Base-by-base conservation (phyloP, 176 grass and related monocot species). In the Ensete glaucum region DNA sequence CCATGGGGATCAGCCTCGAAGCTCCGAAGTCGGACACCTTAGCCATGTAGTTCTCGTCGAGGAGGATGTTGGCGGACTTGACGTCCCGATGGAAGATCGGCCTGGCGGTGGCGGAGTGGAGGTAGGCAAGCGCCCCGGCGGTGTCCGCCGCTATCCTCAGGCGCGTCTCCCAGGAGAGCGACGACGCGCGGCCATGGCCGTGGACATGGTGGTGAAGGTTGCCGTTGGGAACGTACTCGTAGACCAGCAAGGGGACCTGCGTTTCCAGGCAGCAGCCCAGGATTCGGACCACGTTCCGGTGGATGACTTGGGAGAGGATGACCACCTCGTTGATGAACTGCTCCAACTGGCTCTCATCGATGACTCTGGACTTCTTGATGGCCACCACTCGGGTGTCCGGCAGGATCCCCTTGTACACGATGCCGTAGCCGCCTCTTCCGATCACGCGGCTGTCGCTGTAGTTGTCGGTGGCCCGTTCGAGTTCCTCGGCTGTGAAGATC, bases 1-100 rank as follows among this genome's bases (percentile, higher is more conserved):
- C 26, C 4, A 11, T 9, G 10, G 66, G 27, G 26, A 70, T n/a
- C 34, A 70, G 16, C 34, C 24, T 70, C 8, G 67, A 70, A 17
- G 67, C 34, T 1, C 67, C 67, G 24, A 70, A 70, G 15, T 70
- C 67, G 9, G 67, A 13, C 21, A 70, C 67, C 24, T 70, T 70
- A 8, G 67, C 67, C 12, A 4, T 70, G 15, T 51, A 19, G 8
- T 51, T n/a, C 11, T 69, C 25, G 21, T 69, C 66, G 10, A 69
- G 10, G 11, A 69, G 26, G 8, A 70, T 70, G 15, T 51, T 71
- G 68, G 49, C 17, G 4, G 43, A 21, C 20, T 51, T 51, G 9
- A 51, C 4, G 27, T 49, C 68, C 10, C 68, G 34, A 50, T 49
- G 34, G 10, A 51, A n/a, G 16, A 71, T 50, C 43, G 34, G 34